Evolutionary conservation across 208 protist genomes (phyloP).

Genomic region (Crithidia expoeki): DNA sequence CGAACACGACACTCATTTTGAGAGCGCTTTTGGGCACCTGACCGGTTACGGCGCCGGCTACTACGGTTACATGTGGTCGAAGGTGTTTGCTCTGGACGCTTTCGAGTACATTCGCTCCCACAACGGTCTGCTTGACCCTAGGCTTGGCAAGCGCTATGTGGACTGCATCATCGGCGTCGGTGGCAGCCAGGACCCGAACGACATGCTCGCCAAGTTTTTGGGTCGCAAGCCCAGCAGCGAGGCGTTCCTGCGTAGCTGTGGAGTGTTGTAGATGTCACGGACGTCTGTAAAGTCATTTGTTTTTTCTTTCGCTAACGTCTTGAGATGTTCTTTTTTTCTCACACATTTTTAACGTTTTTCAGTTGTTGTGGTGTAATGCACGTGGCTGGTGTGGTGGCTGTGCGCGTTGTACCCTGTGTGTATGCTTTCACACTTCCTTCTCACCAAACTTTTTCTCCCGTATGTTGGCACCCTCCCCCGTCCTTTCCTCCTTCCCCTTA

Average conservation of each 20-base stretch:
- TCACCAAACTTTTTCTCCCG: no score
- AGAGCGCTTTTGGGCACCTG: constrained; percentile 82
- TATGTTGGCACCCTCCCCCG: no score
- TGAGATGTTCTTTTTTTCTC: no score
- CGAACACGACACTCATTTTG: constrained; percentile 69
- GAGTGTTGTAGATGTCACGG: no score
- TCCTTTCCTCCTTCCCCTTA: no score
- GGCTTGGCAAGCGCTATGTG: constrained; percentile 68
- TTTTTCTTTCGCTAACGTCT: no score
- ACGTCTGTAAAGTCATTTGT: no score
- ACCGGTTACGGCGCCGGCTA: constrained; percentile 82
- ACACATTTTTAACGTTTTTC: no score
- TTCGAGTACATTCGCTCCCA: constrained; percentile 78
- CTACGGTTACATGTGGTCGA: constrained; percentile 90
- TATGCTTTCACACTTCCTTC: no score
- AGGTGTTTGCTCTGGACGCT: constrained; percentile 86
- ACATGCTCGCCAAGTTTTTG: constrained; percentile 79
- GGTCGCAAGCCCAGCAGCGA: constrained; percentile 82
- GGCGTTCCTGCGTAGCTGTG: constrained; percentile 77
- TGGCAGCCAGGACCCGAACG: constrained; percentile 74
- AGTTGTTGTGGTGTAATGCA: no score
- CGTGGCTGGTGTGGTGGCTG: no score
- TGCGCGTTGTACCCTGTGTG: no score
- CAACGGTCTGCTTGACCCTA: constrained; percentile 69
- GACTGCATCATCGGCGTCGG: constrained; percentile 81